Evolutionary conservation across 805 yeast genomes (phyloP), one percentile per base, ranked within the genome.

Genomic region (Deakozyma indianensis): DNA sequence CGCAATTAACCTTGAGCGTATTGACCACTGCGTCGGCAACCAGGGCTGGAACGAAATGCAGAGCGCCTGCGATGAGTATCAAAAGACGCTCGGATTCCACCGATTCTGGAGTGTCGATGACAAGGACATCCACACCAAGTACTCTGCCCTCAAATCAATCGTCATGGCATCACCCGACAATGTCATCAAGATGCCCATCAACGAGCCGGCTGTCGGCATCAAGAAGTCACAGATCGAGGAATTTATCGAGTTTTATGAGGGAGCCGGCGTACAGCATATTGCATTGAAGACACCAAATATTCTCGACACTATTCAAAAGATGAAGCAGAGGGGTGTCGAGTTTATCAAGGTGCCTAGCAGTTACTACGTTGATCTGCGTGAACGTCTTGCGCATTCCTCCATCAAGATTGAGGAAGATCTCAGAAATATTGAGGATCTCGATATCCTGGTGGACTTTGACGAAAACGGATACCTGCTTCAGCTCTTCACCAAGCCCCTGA

Each of bases 31-130:
- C 56, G 95, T 85, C 18, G 88, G 81, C 51, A 84, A 83, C 61
- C 78, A 77, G 52, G 74, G 71, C 38, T 82, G 88, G 88, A 62
- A 78, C 54, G 65, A 73, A 52, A 75, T 83, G 81, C 69, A 67
- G 24, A 53, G 53, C 3, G 74, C 76, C 0, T 81, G 87, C 52
- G 63, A 64, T 16, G 71, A 73, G 47, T 84, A 86, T 60, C 73
- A 77, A 23, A 60, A 63, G 22, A 72, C 75, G 1, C 75, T 84
- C 53, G 87, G 87, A 1, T 82, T 85, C 62, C 86, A 79, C 52
- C 68, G 77, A 56, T 84, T 75, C 58, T 83, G 94, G 92, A 80
- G 90, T 0, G 94, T 82, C 11, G 94, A 83, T 58, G 94, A 85
- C 50, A 68, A 67, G 42, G 83, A 79, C 51, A 74, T 85, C n/a